These are phyloP conservation scores for Graphilbum fragrans DNA, from an alignment of 2,329 filamentous ascomycete genomes.

Conservation along the genomic window DNA sequence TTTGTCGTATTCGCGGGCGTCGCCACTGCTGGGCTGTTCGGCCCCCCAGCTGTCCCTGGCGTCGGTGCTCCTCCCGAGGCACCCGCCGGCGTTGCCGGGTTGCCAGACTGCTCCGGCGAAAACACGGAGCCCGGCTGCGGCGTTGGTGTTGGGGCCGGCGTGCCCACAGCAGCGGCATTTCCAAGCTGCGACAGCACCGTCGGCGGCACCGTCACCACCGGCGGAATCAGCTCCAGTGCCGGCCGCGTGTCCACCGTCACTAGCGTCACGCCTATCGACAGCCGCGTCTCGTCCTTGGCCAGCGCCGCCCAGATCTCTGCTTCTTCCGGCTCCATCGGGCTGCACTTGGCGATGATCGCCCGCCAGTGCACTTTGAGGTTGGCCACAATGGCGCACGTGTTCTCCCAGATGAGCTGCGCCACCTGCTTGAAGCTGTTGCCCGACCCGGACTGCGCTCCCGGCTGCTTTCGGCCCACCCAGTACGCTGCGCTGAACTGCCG, in stretches of 20 bases:
- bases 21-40: background rate
- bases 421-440: conserved; percentile 19
- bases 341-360: conserved; percentile 60
- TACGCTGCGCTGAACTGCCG: conserved; percentile 65
- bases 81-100: background rate
- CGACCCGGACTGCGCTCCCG: conserved; percentile 23
- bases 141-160: conserved; percentile 43
- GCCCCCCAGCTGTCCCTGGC: background rate
- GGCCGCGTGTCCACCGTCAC: conserved; percentile 55
- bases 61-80: background rate
- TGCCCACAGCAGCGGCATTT: conserved; percentile 11
- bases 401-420: conserved; percentile 67
- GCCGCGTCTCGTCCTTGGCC: conserved; percentile 37
- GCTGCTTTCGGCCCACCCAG: conserved; percentile 50
- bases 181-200: conserved; percentile 28
- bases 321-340: conserved; percentile 55
- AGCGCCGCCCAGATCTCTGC: conserved; percentile 45
- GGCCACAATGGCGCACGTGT: conserved; percentile 61
- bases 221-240: conserved; percentile 49
- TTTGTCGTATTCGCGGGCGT: conserved; percentile 24
- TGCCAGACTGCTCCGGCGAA: conserved; percentile 41
- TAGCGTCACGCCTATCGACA: conserved; percentile 42
- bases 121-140: conserved; percentile 53
- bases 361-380: conserved; percentile 64
- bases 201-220: conserved; percentile 34